These are phyloP conservation scores for Guadua angustifolia DNA, from an alignment of 176 grass and related monocot species.

Conservation along the genomic window DNA sequence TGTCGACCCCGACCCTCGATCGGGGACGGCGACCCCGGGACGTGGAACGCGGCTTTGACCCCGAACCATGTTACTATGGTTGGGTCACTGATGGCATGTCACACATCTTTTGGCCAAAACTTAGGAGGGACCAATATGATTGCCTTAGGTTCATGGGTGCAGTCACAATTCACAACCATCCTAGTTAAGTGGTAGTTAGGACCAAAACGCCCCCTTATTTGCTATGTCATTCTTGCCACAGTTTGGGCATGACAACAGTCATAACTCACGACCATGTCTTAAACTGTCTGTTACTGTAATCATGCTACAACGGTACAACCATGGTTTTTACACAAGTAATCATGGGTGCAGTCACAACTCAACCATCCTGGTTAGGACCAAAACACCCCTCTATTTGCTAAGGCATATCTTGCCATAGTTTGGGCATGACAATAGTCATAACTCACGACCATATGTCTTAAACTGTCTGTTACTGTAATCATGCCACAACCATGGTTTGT, in stretches of 20 bases:
- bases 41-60: no score
- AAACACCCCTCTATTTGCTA: background rate
- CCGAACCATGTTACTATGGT: no score
- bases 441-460: background rate
- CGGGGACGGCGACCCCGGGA: no score
- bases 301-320: background rate
- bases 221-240: background rate
- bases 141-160: slow-evolving; percentile 6
- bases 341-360: background rate
- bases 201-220: background rate
- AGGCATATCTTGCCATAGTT: slow-evolving; percentile 6
- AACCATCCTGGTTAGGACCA: background rate
- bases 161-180: background rate
- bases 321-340: slow-evolving; percentile 6
- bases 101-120: slow-evolving; percentile 22
- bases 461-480: background rate
- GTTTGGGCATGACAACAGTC: background rate
- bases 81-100: background rate
- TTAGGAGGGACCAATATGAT: slow-evolving; percentile 3
- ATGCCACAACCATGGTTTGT: slow-evolving; percentile 12
- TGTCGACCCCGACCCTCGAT: no score
- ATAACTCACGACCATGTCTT: background rate
- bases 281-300: background rate
- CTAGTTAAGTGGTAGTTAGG: background rate
- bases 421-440: background rate